Conservation (phyloP, 192 early-diverging fungal genomes). For the Ramicandelaber brevisporus region DNA sequence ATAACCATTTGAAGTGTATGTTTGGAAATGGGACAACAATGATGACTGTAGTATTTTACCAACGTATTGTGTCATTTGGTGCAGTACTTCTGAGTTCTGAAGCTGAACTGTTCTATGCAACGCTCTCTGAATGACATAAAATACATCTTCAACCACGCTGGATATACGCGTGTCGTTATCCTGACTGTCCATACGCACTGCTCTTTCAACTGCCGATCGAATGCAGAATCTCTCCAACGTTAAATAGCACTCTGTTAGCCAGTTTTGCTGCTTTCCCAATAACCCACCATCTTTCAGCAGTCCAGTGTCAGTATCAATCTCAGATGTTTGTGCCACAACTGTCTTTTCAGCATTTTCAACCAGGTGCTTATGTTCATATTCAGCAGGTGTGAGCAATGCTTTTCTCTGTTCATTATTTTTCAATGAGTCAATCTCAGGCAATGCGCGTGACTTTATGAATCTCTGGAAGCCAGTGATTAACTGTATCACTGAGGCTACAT, state of each 20-base stretch:
- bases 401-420: constrained; percentile 3
- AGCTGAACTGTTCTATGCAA: too few relatives aligned
- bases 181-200: constrained; percentile 13
- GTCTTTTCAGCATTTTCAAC: background rate
- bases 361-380: constrained; percentile 3
- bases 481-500: constrained; percentile 62
- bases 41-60: too few relatives aligned
- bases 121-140: too few relatives aligned
- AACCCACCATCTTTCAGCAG: background rate
- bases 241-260: background rate
- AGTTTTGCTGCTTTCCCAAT: background rate
- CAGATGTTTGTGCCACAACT: background rate
- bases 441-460: constrained; percentile 59
- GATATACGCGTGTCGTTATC: too few relatives aligned
- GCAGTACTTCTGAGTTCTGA: too few relatives aligned
- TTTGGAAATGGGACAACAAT: too few relatives aligned
- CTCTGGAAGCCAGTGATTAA: constrained; percentile 49
- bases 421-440: constrained; percentile 11
- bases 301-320: background rate
- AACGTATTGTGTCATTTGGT: too few relatives aligned
- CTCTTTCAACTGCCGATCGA: constrained; percentile 7
- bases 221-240: background rate
- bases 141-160: too few relatives aligned
- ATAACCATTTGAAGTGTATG: too few relatives aligned
- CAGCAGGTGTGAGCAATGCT: constrained; percentile 9